Conservation (phyloP, 169 alveolate species). For the Plasmodium billcollinsi region DNA sequence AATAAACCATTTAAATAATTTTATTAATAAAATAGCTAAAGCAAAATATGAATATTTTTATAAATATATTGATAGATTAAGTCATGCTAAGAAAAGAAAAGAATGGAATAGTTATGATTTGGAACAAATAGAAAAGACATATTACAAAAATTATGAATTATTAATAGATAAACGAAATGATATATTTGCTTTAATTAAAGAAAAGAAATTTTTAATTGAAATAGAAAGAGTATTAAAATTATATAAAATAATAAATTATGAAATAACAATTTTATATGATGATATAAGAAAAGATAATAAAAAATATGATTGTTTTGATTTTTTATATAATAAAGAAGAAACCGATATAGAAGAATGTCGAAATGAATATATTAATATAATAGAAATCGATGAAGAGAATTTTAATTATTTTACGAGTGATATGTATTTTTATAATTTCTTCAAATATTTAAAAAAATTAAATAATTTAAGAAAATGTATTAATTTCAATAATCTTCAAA, state of each 20-base stretch:
- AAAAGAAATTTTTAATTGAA: slow-evolving; percentile 65
- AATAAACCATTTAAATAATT: slow-evolving; percentile 40
- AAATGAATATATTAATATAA: slow-evolving; percentile 10
- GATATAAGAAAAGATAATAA: slow-evolving; percentile 17
- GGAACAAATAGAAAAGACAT: slow-evolving; percentile 15
- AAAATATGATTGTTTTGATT: neutral
- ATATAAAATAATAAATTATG: slow-evolving; percentile 29
- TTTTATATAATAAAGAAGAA: slow-evolving; percentile 5
- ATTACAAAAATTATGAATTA: slow-evolving; percentile 22
- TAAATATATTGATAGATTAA: slow-evolving; percentile 38
- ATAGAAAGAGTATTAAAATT: slow-evolving; percentile 48
- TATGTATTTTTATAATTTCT: slow-evolving; percentile 10
- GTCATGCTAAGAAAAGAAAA: slow-evolving; percentile 17
- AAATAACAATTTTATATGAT: slow-evolving; percentile 23
- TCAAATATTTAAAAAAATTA: slow-evolving; percentile 28
- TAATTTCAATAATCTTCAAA: slow-evolving; percentile 23
- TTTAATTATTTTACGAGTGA: neutral
- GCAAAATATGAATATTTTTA: slow-evolving; percentile 67
- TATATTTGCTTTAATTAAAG: slow-evolving; percentile 25
- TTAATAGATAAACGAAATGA: slow-evolving; percentile 22
- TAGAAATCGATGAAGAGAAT: neutral
- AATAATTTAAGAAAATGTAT: slow-evolving; percentile 17
- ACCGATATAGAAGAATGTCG: neutral
- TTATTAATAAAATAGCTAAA: slow-evolving; percentile 53
- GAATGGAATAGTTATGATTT: slow-evolving; percentile 25